Conservation (phyloP, 805 yeast genomes). For the Zygoascus biomembranicola region DNA sequence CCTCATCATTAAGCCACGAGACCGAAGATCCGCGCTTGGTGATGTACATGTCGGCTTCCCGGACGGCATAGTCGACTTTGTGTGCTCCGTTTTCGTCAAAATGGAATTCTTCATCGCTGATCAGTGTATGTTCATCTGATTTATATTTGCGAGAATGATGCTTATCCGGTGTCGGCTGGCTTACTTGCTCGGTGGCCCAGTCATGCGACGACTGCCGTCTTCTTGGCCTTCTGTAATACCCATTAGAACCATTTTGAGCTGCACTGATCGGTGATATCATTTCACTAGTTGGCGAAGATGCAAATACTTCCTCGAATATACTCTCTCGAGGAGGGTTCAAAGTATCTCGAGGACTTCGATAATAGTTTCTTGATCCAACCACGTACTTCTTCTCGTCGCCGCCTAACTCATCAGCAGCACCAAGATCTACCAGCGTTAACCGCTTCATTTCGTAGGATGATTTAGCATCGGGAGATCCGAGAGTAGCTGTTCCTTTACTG, state of each 20-base stretch:
- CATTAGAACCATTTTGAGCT: background rate
- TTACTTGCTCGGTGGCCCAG: conserved; percentile 6
- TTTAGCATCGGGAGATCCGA: background rate
- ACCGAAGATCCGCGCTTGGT: conserved; percentile 8
- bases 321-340: conserved; percentile 6
- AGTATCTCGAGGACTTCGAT: background rate
- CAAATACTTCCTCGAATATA: conserved; percentile 9
- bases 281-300: conserved; percentile 15
- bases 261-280: conserved; percentile 10
- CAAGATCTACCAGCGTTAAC: background rate
- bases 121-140: background rate
- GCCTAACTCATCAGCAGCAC: background rate
- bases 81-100: conserved; percentile 8
- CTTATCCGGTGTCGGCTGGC: background rate
- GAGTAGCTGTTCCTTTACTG: background rate
- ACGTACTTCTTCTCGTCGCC: background rate
- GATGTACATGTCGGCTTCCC: conserved; percentile 50
- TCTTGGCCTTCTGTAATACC: conserved; percentile 17
- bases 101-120: background rate
- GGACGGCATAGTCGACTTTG: conserved; percentile 43
- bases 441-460: background rate
- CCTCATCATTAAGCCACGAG: background rate
- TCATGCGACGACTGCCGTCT: conserved; percentile 16
- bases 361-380: background rate
- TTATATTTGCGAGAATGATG: background rate